phyloP scores from a whole-genome alignment of 495 filamentous ascomycete species.

The Geoglossum glabrum region DNA sequence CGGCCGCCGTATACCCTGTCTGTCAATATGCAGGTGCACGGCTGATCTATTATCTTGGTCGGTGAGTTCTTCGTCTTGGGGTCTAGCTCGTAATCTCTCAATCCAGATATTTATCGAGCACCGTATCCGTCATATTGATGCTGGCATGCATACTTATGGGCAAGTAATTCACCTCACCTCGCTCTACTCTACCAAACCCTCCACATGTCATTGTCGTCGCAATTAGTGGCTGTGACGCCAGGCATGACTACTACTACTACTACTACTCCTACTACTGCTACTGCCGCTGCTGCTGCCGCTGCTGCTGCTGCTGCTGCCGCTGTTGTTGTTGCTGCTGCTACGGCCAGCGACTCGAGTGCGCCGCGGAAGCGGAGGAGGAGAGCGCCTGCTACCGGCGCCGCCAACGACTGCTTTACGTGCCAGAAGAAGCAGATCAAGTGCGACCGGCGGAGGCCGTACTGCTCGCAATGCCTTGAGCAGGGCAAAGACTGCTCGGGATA shows the following conservation, averaged over 20 bases:
- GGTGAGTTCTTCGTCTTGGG: background rate
- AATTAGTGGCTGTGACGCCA: background rate
- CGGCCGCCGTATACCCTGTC: background rate
- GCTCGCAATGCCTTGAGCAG: conserved; percentile 78
- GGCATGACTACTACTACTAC: background rate
- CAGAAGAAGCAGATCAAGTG: conserved; percentile 63
- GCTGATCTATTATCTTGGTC: conserved; percentile 1
- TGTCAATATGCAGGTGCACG: conserved; percentile 1
- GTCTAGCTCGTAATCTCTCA: conserved; percentile 1
- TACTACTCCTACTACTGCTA: too few species aligned
- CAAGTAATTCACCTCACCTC: background rate
- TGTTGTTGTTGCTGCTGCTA: too few species aligned
- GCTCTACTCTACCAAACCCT: background rate
- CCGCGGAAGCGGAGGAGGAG: conserved; percentile 64
- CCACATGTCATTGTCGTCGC: background rate
- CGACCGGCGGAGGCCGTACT: conserved; percentile 85
- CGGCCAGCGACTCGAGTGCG: background rate
- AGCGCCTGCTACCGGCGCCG: conserved; percentile 72
- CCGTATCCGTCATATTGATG: background rate
- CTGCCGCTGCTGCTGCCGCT: too few species aligned
- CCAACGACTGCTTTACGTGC: conserved; percentile 93
- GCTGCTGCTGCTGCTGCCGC: too few species aligned
- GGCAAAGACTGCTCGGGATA: conserved; percentile 93
- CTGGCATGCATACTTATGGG: background rate
- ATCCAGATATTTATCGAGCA: background rate